Conservation (phyloP, 768 basidiomycete genomes). For the Suillus hirtellus region DNA sequence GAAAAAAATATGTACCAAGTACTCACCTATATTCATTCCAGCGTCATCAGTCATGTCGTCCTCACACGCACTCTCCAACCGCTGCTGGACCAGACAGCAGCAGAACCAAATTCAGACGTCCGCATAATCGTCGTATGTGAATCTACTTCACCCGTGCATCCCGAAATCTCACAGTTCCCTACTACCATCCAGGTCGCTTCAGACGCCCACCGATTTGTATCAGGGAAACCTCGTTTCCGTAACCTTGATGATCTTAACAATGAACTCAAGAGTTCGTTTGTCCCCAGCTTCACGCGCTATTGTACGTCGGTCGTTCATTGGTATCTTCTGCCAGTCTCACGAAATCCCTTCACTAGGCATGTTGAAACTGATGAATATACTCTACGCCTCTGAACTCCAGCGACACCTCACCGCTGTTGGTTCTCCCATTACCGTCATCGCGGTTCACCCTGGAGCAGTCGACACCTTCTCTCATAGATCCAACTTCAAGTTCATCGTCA, state of each 20-base stretch:
- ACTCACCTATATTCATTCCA: constrained; percentile 16
- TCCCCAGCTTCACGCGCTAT: constrained; percentile 31
- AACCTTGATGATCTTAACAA: constrained; percentile 38
- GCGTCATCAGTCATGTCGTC: constrained; percentile 55
- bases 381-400: constrained; percentile 55
- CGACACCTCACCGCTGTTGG: constrained; percentile 39
- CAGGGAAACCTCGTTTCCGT: constrained; percentile 27
- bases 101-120: constrained; percentile 51
- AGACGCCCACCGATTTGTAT: constrained; percentile 23
- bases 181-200: constrained; percentile 34
- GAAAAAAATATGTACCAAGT: not conserved
- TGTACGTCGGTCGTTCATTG: constrained; percentile 21
- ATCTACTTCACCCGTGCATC: not conserved
- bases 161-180: not conserved
- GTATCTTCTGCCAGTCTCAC: not conserved
- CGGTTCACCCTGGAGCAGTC: constrained; percentile 33
- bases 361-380: constrained; percentile 51
- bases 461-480: constrained; percentile 18
- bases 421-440: constrained; percentile 29
- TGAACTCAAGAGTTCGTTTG: constrained; percentile 28
- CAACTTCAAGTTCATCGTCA: constrained; percentile 21
- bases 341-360: constrained; percentile 33
- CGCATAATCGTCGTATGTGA: constrained; percentile 56
- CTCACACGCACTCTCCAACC: constrained; percentile 58
- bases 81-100: constrained; percentile 49